Conservation (phyloP, 257 asterid species). For the Primulina huaijiensis region DNA sequence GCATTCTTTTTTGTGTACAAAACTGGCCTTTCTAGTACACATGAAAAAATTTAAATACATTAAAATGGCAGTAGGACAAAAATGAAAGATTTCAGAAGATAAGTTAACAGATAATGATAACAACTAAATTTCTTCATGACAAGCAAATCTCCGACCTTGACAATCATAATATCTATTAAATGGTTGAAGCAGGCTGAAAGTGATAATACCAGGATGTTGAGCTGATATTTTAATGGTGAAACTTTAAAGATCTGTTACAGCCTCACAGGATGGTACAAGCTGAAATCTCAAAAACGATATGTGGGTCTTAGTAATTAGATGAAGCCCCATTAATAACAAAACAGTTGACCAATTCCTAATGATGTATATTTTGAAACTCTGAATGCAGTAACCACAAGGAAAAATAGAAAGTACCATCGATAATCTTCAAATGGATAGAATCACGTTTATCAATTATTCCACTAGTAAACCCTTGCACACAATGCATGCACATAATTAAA, state of each 20-base stretch:
- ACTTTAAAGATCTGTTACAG: slow-evolving; percentile 7
- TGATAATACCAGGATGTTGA: not conserved
- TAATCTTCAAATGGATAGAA: slow-evolving; percentile 4
- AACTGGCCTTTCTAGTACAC: slow-evolving; percentile 69
- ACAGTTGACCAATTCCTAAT: slow-evolving; percentile 5
- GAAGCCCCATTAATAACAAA: not conserved
- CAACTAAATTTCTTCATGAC: slow-evolving; percentile 13
- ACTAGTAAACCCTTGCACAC: too few relatives aligned
- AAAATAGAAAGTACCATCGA: slow-evolving; percentile 11
- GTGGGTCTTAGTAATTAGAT: too few relatives aligned
- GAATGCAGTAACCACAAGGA: not conserved
- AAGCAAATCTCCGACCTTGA: not conserved
- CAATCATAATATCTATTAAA: not conserved
- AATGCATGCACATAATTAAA: too few relatives aligned
- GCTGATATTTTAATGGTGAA: not conserved
- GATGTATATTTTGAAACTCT: not conserved
- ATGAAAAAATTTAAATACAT: slow-evolving; percentile 18
- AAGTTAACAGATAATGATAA: not conserved
- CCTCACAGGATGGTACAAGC: slow-evolving; percentile 9
- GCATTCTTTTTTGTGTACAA: slow-evolving; percentile 55
- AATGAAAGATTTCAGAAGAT: slow-evolving; percentile 14
- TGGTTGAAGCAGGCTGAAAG: slow-evolving; percentile 4
- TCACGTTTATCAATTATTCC: slow-evolving; percentile 10
- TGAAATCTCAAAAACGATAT: not conserved
- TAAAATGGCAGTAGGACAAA: slow-evolving; percentile 10